These are phyloP conservation scores for Fusarium nelsonii DNA, from an alignment of 2,329 filamentous ascomycete species.

Conservation along the genomic window DNA sequence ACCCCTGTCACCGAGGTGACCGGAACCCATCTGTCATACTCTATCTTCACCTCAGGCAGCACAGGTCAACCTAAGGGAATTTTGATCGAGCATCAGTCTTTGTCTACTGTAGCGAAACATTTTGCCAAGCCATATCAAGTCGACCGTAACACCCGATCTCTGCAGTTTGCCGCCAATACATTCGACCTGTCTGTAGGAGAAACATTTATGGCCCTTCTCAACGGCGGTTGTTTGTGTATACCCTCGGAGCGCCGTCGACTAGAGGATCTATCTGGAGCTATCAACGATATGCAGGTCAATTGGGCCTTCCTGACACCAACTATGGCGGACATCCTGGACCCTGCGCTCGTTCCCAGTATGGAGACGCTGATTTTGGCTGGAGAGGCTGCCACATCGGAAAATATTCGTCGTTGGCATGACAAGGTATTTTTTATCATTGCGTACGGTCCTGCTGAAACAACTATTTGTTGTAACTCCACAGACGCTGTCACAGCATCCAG, in stretches of 20 bases:
- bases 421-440: not conserved
- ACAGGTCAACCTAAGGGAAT: constrained; percentile 39
- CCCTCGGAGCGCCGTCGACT: not conserved
- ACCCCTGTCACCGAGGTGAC: not conserved
- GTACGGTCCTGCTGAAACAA: constrained; percentile 2
- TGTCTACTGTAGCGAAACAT: not conserved
- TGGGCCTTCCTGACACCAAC: constrained; percentile 19
- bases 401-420: not conserved
- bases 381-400: not conserved
- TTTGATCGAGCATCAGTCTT: constrained; percentile 27
- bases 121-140: not conserved
- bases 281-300: constrained; percentile 2
- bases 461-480: not conserved
- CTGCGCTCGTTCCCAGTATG: constrained; percentile 2
- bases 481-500: not conserved
- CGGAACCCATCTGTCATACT: constrained; percentile 3
- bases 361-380: not conserved
- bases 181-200: constrained; percentile 6
- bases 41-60: constrained; percentile 35
- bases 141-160: not conserved
- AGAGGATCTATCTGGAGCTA: not conserved
- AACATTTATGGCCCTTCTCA: constrained; percentile 1
- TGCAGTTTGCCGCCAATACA: constrained; percentile 20
- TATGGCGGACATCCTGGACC: constrained; percentile 9
- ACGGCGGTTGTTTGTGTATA: constrained; percentile 7